A percentile compares a stretch with the other conserved stretches of the same genome.
These are phyloP conservation scores for Zea luxurians DNA, from an alignment of 176 grass and related monocot genomes.

Conservation along the genomic window DNA sequence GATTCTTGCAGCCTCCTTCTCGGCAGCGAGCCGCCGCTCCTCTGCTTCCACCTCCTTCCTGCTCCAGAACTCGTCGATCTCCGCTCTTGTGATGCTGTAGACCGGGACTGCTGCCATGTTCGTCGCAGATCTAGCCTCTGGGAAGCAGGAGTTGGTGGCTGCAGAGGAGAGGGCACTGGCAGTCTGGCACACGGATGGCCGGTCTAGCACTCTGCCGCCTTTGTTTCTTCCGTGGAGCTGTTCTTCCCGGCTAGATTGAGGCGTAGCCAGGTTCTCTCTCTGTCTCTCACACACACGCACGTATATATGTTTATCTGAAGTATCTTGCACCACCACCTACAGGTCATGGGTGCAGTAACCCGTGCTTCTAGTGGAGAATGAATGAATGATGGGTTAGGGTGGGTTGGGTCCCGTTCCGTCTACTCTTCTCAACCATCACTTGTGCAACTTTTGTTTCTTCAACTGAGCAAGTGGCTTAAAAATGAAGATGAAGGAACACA, in stretches of 20 bases:
- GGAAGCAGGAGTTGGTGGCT: background rate
- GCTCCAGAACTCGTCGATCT: conserved; percentile 78
- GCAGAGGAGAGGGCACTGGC: background rate
- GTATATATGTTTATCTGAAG: conserved; percentile 25
- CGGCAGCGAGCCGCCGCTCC: conserved; percentile 58
- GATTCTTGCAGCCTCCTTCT: conserved; percentile 77
- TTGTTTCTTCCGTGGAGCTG: background rate
- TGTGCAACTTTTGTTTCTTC: conserved; percentile 18
- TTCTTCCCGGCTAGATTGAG: conserved; percentile 10
- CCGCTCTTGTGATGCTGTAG: conserved; percentile 63
- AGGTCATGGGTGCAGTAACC: background rate
- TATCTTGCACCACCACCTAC: conserved; percentile 27
- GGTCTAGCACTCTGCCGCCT: background rate
- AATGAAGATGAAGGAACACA: background rate
- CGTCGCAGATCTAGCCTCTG: background rate
- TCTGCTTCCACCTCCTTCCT: conserved; percentile 67
- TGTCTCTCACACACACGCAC: conserved; percentile 2
- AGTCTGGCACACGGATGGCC: background rate
- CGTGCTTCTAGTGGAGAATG: conserved; percentile 27
- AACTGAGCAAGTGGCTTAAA: conserved; percentile 21
- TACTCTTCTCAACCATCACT: conserved; percentile 48
- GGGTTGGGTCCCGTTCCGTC: conserved; percentile 32
- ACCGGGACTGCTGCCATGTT: conserved; percentile 41
- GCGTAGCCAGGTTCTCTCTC: background rate
- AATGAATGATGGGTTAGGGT: conserved; percentile 32